Conservation (phyloP, 2,329 filamentous ascomycete species). For the Calonectria hongkongensis region DNA sequence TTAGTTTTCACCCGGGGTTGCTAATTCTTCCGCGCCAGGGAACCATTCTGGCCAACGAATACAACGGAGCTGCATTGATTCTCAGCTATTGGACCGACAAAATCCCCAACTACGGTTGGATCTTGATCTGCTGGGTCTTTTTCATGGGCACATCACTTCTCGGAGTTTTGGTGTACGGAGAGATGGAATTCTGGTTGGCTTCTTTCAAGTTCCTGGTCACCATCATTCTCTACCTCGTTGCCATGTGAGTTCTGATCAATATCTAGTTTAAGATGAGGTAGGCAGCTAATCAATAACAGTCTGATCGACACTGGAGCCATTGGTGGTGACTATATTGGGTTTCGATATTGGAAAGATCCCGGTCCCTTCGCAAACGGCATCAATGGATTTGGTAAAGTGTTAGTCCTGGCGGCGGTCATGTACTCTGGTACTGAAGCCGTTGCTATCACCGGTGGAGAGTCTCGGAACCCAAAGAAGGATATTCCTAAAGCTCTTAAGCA, state of each 20-base stretch:
- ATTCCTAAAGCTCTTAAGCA: slow-evolving; percentile 32
- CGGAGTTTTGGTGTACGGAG: slow-evolving; percentile 40
- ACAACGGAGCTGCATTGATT: slow-evolving; percentile 31
- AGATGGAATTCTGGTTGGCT: slow-evolving; percentile 43
- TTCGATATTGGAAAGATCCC: slow-evolving; percentile 32
- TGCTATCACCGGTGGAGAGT: slow-evolving; percentile 31
- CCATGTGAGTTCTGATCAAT: slow-evolving; percentile 20
- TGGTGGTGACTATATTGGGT: slow-evolving; percentile 30
- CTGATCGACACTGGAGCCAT: slow-evolving; percentile 32
- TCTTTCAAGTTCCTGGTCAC: slow-evolving; percentile 25
- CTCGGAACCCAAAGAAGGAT: slow-evolving; percentile 34
- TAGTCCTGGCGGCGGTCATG: slow-evolving; percentile 41
- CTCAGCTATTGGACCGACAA: slow-evolving; percentile 37
- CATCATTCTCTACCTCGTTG: slow-evolving; percentile 31
- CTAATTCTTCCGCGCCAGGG: slow-evolving; percentile 12
- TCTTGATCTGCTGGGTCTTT: slow-evolving; percentile 40
- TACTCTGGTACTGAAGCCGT: slow-evolving; percentile 42
- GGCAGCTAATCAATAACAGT: background rate
- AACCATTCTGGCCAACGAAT: slow-evolving; percentile 39
- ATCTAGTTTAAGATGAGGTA: background rate
- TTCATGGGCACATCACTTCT: slow-evolving; percentile 42
- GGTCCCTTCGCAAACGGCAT: slow-evolving; percentile 36
- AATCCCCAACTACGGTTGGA: slow-evolving; percentile 41
- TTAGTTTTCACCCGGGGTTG: background rate
- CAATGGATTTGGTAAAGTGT: slow-evolving; percentile 41